These are phyloP conservation scores for Beauveria caledonica DNA, from an alignment of 2,329 filamentous ascomycete species.

Conservation along the genomic window DNA sequence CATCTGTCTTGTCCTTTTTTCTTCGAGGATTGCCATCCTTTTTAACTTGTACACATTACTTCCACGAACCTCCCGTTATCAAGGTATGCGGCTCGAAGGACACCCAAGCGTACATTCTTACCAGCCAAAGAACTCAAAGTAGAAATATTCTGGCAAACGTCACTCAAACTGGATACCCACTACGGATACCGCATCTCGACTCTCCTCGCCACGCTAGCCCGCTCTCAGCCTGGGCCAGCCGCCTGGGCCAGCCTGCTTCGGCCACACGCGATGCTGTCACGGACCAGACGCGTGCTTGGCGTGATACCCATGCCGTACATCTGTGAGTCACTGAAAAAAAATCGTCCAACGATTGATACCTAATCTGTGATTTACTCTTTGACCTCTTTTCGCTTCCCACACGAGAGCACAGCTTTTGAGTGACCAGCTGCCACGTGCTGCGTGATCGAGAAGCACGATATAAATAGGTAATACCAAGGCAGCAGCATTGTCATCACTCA, in stretches of 20 bases:
- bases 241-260: neutral
- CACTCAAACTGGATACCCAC: too few relatives aligned
- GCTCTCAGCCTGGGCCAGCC: neutral
- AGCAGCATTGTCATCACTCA: neutral
- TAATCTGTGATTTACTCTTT: neutral
- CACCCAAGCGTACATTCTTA: too few relatives aligned
- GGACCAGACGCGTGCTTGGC: conserved; percentile 7
- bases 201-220: neutral
- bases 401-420: neutral
- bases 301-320: conserved; percentile 4
- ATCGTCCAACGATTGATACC: neutral
- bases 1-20: too few relatives aligned
- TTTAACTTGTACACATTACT: too few relatives aligned
- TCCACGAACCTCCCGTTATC: too few relatives aligned
- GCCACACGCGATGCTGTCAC: conserved; percentile 7
- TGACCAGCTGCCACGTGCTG: neutral
- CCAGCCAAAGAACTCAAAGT: too few relatives aligned
- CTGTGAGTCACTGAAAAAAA: conserved; percentile 5
- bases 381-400: neutral
- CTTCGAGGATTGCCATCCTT: too few relatives aligned
- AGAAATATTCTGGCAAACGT: neutral
- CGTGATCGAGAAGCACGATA: neutral
- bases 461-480: neutral
- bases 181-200: too few relatives aligned
- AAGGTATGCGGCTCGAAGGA: too few relatives aligned